Evolutionary conservation across 2,329 filamentous ascomycete species (phyloP).

Genomic region (Dendrostoma leiphaemia): DNA sequence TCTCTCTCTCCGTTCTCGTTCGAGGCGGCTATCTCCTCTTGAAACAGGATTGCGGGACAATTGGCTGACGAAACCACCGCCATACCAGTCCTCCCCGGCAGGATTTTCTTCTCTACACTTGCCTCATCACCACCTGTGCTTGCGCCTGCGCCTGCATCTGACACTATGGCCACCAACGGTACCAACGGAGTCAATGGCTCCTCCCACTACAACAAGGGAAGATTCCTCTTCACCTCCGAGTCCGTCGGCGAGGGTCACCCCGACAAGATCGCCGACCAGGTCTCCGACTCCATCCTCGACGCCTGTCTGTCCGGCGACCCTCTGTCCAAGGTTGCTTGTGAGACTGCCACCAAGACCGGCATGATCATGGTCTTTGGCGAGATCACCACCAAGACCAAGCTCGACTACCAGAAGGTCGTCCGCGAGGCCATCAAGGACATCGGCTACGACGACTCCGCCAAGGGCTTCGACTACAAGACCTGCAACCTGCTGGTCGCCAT

Average conservation of each 20-base stretch:
- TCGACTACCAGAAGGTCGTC: slow-evolving; percentile 99
- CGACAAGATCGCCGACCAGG: slow-evolving; percentile 97
- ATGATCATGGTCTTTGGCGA: slow-evolving; percentile 99
- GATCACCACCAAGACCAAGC: slow-evolving; percentile 91
- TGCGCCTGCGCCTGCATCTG: not conserved
- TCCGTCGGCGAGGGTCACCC: slow-evolving; percentile 89
- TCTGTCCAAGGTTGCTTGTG: slow-evolving; percentile 97
- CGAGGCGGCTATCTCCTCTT: no score
- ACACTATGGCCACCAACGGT: slow-evolving; percentile 56
- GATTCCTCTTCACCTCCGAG: slow-evolving; percentile 88
- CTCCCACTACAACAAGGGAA: slow-evolving; percentile 58
- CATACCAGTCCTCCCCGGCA: not conserved
- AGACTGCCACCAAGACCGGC: slow-evolving; percentile 99
- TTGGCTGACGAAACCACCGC: no score
- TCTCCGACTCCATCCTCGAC: slow-evolving; percentile 98
- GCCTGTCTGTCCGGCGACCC: slow-evolving; percentile 93
- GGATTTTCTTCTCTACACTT: not conserved
- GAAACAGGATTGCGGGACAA: no score
- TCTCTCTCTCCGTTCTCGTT: not conserved
- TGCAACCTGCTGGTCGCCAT: slow-evolving; percentile 98
- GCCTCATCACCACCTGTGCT: not conserved
- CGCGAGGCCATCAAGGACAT: slow-evolving; percentile 96
- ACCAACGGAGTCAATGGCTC: slow-evolving; percentile 46
- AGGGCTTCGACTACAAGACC: slow-evolving; percentile 99
- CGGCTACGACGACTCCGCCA: slow-evolving; percentile 93